Conservation (phyloP, 495 filamentous ascomycete genomes). For the Xylaria sp. region DNA sequence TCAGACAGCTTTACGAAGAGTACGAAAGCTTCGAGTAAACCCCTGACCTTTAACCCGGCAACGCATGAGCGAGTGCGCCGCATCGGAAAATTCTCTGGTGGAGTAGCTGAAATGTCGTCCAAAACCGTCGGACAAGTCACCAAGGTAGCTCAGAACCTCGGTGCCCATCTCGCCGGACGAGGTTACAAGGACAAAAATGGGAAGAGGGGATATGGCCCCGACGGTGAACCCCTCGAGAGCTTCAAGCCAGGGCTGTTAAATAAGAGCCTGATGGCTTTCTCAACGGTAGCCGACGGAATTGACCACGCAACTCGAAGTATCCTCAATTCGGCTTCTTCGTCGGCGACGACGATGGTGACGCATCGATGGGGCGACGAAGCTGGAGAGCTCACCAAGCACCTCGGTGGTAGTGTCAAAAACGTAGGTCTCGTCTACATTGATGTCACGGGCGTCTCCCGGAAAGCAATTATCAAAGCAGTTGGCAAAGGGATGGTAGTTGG, state of each 20-base stretch:
- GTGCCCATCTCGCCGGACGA: constrained; percentile 72
- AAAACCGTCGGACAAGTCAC: constrained; percentile 83
- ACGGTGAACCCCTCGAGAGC: constrained; percentile 64
- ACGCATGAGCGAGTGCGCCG: constrained; percentile 87
- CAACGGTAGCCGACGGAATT: constrained; percentile 92
- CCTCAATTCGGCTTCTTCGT: constrained; percentile 72
- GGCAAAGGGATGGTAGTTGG: constrained; percentile 99
- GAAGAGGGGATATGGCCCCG: constrained; percentile 64
- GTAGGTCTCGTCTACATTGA: constrained; percentile 98
- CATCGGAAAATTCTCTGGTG: constrained; percentile 78
- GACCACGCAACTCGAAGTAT: constrained; percentile 82
- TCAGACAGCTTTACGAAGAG: constrained; percentile 84
- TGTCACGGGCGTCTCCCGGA: constrained; percentile 85
- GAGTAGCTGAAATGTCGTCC: constrained; percentile 78
- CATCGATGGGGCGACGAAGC: constrained; percentile 89
- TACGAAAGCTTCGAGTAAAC: constrained; percentile 75
- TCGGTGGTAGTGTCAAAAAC: constrained; percentile 90
- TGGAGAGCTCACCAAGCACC: constrained; percentile 69
- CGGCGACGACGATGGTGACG: constrained; percentile 79
- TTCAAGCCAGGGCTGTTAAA: constrained; percentile 94
- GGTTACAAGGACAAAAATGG: constrained; percentile 60
- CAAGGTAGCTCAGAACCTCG: constrained; percentile 84
- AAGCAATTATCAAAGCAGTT: constrained; percentile 88
- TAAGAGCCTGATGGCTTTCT: constrained; percentile 94
- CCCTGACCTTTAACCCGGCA: constrained; percentile 84